Base-by-base conservation (phyloP, 2,329 filamentous ascomycete genomes). In the Penicillium sp. region DNA sequence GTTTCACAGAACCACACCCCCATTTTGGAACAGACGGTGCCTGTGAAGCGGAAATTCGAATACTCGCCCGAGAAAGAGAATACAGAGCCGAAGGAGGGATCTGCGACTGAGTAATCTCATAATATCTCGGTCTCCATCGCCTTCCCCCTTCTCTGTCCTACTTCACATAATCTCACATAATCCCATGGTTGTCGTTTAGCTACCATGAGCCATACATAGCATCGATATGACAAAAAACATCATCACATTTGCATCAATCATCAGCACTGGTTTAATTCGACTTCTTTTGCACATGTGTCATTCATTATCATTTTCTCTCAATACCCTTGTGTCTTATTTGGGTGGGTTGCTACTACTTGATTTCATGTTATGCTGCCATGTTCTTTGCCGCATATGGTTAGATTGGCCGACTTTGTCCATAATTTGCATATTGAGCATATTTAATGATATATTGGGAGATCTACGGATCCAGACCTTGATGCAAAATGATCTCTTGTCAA, bases 11-110 rank as follows among this genome's bases (percentile, higher is more conserved):
- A 57, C 20, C 62, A 53, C 3, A 56, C 53, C 0, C 57, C 56
- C 20, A 35, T 55, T 8, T 40, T 43, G 33, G 64, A 65, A 41
- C 57, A 58, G 23, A 51, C 59, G 37, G 51, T 65, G 11, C 61
- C 62, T 2, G 43, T 51, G 9, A 65, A 66, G 50, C 57, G 65
- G n/a, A 61, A 65, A 54, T 64, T 60, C 26, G 59, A 66, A 37
- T 59, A 59, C 35, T 57, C 63, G 6, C 56, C 56, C 7, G 65
- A 69, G 45, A 67, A 64, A 41, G 67, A 69, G 47, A 64, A 64
- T 7, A 58, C 58, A 12, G 64, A 69, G 54, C 57, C 66, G 15
- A 66, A 68, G 35, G 57, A 66, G 41, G 55, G 49, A 40, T 51
- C 54, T 35, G 58, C 57, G 18, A 49, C 49, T 18, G 59, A 63